A percentile compares a stretch with the other conserved stretches of the same genome.
Evolutionary conservation across 306 rosid genomes (phyloP).

Genomic region (Coriaria nepalensis): DNA sequence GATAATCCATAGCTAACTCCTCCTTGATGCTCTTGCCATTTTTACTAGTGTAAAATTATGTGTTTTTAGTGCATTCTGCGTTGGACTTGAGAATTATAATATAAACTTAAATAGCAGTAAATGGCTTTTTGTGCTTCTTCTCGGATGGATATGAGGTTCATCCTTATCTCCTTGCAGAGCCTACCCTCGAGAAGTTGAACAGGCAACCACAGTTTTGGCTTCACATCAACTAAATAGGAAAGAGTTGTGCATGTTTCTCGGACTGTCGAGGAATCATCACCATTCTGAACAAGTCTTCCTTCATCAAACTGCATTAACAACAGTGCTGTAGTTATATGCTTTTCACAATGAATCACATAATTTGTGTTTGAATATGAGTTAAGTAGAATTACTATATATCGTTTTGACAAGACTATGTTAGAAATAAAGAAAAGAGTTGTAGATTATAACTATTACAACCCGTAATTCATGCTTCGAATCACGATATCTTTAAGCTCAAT

Average conservation of each 20-base stretch:
- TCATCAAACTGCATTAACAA: constrained; percentile 29
- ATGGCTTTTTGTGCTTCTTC: constrained; percentile 40
- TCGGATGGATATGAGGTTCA: constrained; percentile 52
- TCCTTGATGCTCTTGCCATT: too few relatives aligned
- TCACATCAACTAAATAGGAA: constrained; percentile 59
- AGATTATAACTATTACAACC: too few relatives aligned
- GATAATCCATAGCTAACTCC: too few relatives aligned
- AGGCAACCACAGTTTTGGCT: constrained; percentile 80
- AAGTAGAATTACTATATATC: too few relatives aligned
- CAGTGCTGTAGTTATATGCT: background rate
- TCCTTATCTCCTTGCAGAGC: constrained; percentile 62
- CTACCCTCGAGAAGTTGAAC: constrained; percentile 62
- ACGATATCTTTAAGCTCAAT: too few relatives aligned
- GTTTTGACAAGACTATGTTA: too few relatives aligned
- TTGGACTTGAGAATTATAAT: too few relatives aligned
- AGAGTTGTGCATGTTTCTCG: constrained; percentile 28
- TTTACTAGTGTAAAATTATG: too few relatives aligned
- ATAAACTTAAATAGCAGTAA: background rate
- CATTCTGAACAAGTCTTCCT: constrained; percentile 13
- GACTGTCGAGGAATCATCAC: constrained; percentile 12
- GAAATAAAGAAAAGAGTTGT: too few relatives aligned
- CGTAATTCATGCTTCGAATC: too few relatives aligned
- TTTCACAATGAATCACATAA: background rate
- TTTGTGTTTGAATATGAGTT: background rate
- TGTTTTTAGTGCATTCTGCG: too few relatives aligned